These are phyloP conservation scores for Rubia yunnanensis DNA, from an alignment of 257 asterid species.

Conservation along the genomic window DNA sequence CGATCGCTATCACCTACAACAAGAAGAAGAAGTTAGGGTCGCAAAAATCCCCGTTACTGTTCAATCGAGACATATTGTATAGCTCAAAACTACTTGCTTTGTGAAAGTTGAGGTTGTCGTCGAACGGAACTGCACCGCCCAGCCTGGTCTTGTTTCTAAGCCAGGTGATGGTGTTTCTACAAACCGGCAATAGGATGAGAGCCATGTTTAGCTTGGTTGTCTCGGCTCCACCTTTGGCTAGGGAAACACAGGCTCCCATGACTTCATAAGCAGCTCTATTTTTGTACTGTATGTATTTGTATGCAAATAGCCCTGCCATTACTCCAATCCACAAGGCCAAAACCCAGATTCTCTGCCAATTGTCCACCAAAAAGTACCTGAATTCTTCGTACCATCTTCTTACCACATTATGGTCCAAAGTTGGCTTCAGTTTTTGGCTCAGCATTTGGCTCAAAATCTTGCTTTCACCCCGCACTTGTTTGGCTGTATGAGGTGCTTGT, in stretches of 20 bases:
- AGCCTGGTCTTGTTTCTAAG: slow-evolving; percentile 66
- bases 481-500: slow-evolving; percentile 63
- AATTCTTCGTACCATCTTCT: slow-evolving; percentile 42
- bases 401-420: slow-evolving; percentile 28
- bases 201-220: slow-evolving; percentile 95
- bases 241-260: slow-evolving; percentile 79
- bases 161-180: slow-evolving; percentile 92
- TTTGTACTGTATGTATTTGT: slow-evolving; percentile 62
- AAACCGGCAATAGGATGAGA: slow-evolving; percentile 64
- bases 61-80: neutral
- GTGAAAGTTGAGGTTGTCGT: slow-evolving; percentile 81
- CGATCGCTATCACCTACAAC: slow-evolving; percentile 54
- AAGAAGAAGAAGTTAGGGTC: neutral
- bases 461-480: slow-evolving; percentile 49
- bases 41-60: neutral
- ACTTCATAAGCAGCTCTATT: slow-evolving; percentile 41
- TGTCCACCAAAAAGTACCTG: slow-evolving; percentile 58
- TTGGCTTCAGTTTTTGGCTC: slow-evolving; percentile 80
- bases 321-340: slow-evolving; percentile 71
- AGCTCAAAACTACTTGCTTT: too few relatives aligned
- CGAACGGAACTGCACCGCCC: slow-evolving; percentile 67
- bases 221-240: slow-evolving; percentile 98
- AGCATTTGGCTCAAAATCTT: slow-evolving; percentile 71
- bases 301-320: slow-evolving; percentile 77
- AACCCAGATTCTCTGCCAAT: slow-evolving; percentile 96